Evolutionary conservation across 2,329 filamentous ascomycete genomes (phyloP), one percentile per base, ranked within the genome.

Genomic region (Fusarium avenaceum): DNA sequence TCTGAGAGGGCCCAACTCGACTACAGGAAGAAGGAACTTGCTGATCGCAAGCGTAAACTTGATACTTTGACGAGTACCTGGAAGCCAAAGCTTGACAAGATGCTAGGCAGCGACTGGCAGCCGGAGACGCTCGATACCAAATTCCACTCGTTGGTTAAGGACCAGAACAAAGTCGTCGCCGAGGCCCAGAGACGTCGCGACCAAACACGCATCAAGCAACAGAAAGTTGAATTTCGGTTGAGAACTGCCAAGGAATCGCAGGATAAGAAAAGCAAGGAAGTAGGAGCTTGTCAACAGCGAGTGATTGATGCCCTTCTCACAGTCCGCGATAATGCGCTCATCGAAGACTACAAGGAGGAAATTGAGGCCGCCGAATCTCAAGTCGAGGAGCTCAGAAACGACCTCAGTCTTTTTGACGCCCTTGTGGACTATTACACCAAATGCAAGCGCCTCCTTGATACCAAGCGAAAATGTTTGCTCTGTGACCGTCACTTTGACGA

Each of bases 1-100:
- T 89, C 90, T 6, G 94, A 97, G 65, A 87, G 94, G 38, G 96
- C 95, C 14, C 90, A 92, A 72, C 85, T 99, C 13, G 92, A 97
- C 58, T 89, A 92, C 71, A 85, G 94, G 33, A 94, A 91, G 74
- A 94, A 94, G 71, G 92, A 97, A 74, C 79, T 93, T 28, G 87
- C 88, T 66, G 90, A 93, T 69, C 88, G 90, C 56, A 87, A 92
- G 76, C 86, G 88, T 33, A 92, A 91, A 64, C 83, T 98, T 4
- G 87, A 94, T 10, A 96, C 92, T 1, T 88, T 97, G 81, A 87
- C 84, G 65, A 88, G 84, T 47, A 93, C 93, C 0, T 93, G 96
- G 83, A 87, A 85, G 50, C 84, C 90, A 33, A 91, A 91, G 69
- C 83, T 99, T 22, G 84, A 86, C 14, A 81, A 84, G 7, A 78